Conservation (phyloP, 78 protist species). For the Tieghemostelium lacteum region DNA sequence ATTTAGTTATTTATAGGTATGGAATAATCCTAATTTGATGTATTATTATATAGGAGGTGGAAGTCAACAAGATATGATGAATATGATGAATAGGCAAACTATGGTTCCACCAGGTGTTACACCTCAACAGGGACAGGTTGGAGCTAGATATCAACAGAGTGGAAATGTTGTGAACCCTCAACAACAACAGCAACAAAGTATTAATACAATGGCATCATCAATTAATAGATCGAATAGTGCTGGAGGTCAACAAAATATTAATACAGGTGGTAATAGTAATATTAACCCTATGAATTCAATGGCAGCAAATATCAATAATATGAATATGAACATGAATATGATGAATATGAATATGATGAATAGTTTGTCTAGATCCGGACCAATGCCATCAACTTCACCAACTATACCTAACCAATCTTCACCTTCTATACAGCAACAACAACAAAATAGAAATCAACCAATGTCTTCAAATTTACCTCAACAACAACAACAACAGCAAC, state of each 20-base stretch:
- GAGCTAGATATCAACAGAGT: background rate
- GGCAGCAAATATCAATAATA: constrained; percentile 30
- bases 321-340: constrained; percentile 2
- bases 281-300: background rate
- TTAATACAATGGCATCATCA: background rate
- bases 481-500: background rate
- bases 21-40: too few relatives aligned
- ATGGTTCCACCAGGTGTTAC: background rate
- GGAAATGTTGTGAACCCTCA: background rate
- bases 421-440: background rate
- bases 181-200: background rate
- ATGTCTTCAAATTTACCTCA: background rate
- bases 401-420: background rate
- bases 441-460: background rate
- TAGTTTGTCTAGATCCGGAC: background rate
- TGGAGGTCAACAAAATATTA: background rate
- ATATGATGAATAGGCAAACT: background rate
- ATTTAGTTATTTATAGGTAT: too few relatives aligned
- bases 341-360: background rate
- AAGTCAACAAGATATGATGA: background rate
- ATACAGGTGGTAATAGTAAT: background rate
- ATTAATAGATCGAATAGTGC: background rate
- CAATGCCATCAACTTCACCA: constrained; percentile 7
- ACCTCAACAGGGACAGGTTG: background rate
- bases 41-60: too few relatives aligned